These are phyloP conservation scores for Populus alba DNA, from an alignment of 345 rosid genomes.

Conservation along the genomic window DNA sequence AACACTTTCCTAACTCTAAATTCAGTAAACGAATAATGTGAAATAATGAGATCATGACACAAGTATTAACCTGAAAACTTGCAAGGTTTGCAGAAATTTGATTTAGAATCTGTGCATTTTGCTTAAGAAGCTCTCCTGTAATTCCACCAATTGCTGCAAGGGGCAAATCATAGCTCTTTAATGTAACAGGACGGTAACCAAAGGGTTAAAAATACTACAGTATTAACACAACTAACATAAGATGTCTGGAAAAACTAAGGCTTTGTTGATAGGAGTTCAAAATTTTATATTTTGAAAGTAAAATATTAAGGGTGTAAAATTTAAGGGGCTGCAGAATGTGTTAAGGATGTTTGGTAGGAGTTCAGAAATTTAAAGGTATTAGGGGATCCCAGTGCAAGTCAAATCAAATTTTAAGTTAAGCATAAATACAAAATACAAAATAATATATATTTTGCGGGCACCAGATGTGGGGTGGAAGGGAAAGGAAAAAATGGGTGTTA, in stretches of 20 bases:
- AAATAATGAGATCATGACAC: neutral
- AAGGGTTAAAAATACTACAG: neutral
- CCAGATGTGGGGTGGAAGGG: neutral
- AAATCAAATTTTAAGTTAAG: neutral
- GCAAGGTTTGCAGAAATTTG: slow-evolving; percentile 57
- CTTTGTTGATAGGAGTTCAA: no score
- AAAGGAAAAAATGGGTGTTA: neutral
- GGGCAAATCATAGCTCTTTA: slow-evolving; percentile 11
- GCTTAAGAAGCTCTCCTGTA: slow-evolving; percentile 54
- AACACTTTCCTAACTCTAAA: neutral
- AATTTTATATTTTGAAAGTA: neutral
- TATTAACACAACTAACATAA: neutral
- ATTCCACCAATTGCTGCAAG: slow-evolving; percentile 54
- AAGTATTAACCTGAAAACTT: slow-evolving; percentile 35
- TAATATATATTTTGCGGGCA: neutral
- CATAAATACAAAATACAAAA: neutral
- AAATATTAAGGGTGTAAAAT: neutral
- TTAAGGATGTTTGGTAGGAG: neutral
- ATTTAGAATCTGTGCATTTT: slow-evolving; percentile 46
- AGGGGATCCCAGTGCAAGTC: neutral
- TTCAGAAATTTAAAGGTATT: neutral
- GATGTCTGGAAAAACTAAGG: neutral
- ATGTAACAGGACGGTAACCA: neutral
- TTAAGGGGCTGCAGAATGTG: neutral
- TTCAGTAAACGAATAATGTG: neutral